Base-by-base conservation (phyloP, 2,329 filamentous ascomycete species). In the Phialophora verrucosa region DNA sequence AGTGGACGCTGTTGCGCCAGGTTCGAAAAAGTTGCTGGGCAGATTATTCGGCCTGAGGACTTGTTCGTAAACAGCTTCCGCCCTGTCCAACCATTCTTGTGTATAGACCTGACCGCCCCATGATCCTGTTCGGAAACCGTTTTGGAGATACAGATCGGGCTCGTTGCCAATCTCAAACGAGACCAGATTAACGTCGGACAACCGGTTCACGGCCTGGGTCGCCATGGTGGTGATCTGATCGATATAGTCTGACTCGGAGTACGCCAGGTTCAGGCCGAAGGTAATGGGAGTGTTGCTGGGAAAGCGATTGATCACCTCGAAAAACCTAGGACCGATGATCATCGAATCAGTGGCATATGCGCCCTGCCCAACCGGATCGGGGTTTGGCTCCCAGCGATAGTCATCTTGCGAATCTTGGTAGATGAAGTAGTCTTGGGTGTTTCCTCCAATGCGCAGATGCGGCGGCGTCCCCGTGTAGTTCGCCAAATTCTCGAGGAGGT, bases 391-490 rank as follows among this genome's bases (percentile, higher is more conserved):
- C 75, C 80, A 78, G 20, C 69, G 70, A 70, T 78, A 81, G 20
- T 75, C 67, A 31, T 73, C 65, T 64, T 80, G 78, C 55, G 71
- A 72, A 12, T 72, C 63, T 61, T 81, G 74, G 70, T 76, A 85
- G 35, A 83, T 70, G 76, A 84, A 81, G 72, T 83, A 82, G 68
- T 84, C 83, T 66, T 80, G 78, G 1, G 83, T 84, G 72, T 84
- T 84, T 62, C 83, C 83, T 63, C 83, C 83, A 7, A 85, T 70
- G 4, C 83, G 79, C 38, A 84, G 78, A 72, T 83, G 80, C 1
- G 82, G 78, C 8, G 82, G 82, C 38, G 78, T 78, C 57, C 83
- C 83, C 1, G 82, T 77, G 70, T 83, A 83, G 70, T 79, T 79
- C 58, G 79, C 79, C 49, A 85, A 77, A 72, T 83, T 84, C 67